These are phyloP conservation scores for Russula griseocarnosa DNA, from an alignment of 768 basidiomycete species.

Conservation along the genomic window DNA sequence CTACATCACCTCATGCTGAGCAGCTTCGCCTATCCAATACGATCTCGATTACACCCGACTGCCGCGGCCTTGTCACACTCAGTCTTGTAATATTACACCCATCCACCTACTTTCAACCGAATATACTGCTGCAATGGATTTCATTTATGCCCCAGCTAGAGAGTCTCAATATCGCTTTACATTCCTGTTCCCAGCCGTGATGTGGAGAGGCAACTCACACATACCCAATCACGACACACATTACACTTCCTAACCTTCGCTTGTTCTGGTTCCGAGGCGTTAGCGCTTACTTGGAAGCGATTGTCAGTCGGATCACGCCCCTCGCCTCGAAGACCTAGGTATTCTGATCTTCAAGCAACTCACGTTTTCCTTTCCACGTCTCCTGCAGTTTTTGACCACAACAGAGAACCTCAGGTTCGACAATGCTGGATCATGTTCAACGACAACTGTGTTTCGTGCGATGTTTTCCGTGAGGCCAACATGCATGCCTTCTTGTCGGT, in stretches of 20 bases:
- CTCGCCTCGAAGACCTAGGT: not conserved
- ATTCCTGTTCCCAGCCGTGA: too few relatives aligned
- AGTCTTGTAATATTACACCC: rapidly evolving
- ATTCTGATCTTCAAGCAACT: not conserved
- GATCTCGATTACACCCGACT: not conserved
- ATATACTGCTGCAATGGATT: too few relatives aligned
- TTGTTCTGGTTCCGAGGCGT: not conserved
- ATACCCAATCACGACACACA: not conserved
- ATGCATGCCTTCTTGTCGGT: too few relatives aligned
- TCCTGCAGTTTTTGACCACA: not conserved
- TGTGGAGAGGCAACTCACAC: not conserved
- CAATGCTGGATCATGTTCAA: too few relatives aligned
- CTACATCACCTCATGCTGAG: not conserved
- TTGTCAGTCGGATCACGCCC: not conserved
- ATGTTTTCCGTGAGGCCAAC: not conserved
- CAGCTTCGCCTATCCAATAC: not conserved
- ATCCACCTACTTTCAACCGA: too few relatives aligned
- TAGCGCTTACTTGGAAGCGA: not conserved
- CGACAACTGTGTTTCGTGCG: too few relatives aligned
- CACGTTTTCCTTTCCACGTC: not conserved
- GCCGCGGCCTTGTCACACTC: not conserved
- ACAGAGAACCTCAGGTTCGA: not conserved
- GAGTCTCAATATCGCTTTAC: too few relatives aligned
- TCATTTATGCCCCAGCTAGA: too few relatives aligned
- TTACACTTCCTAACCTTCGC: conserved; percentile 4